Conservation (phyloP, 2,329 filamentous ascomycete genomes). For the Anisogramma anomala region DNA sequence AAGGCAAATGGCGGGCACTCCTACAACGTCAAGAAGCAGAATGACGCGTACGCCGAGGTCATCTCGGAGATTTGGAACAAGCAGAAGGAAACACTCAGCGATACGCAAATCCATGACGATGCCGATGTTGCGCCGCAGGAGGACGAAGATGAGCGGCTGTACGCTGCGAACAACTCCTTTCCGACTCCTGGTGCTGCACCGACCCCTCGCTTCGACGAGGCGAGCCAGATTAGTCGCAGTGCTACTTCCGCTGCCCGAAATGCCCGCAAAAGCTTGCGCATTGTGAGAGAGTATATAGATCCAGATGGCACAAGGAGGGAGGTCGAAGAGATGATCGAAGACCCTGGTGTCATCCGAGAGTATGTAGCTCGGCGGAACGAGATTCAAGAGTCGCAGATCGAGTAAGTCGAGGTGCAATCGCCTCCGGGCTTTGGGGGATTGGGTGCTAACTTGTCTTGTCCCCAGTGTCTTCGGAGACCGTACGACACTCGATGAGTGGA, state of each 20-base stretch:
- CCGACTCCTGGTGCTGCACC: conserved; percentile 41
- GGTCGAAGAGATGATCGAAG: conserved; percentile 59
- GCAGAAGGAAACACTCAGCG: conserved; percentile 68
- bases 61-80: conserved; percentile 88
- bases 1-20: conserved; percentile 87
- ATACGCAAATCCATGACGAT: conserved; percentile 56
- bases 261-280: conserved; percentile 56
- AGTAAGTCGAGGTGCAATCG: conserved; percentile 42
- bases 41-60: conserved; percentile 80
- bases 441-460: background rate
- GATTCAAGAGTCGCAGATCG: conserved; percentile 60
- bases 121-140: conserved; percentile 46
- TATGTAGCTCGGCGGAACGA: conserved; percentile 55
- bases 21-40: conserved; percentile 94
- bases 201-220: conserved; percentile 66
- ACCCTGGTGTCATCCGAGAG: conserved; percentile 77
- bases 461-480: background rate
- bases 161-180: conserved; percentile 29
- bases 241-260: conserved; percentile 47
- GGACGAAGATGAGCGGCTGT: conserved; percentile 57
- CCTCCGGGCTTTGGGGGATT: background rate
- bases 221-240: conserved; percentile 65
- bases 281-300: conserved; percentile 51
- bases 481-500: conserved; percentile 42
- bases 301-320: conserved; percentile 42